Base-by-base conservation (phyloP, 2,329 filamentous ascomycete species). In the Emergomyces orientalis region DNA sequence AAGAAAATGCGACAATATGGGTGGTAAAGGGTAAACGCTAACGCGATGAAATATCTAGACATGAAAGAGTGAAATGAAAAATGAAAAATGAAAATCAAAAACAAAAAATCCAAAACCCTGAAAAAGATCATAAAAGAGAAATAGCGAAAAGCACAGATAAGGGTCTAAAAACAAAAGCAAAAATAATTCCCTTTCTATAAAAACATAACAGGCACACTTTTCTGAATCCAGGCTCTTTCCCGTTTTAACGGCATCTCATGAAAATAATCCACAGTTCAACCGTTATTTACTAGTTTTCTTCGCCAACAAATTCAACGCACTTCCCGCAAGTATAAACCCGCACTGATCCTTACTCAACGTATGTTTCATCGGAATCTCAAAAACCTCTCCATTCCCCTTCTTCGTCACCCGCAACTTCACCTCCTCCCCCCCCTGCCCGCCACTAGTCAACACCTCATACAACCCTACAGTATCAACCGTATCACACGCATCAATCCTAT, bases 311-410 rank as follows among this genome's bases (percentile, higher is more conserved):
- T 99, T 99, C 78, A 99, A 76, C 51, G 94, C 94, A 75, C 91
- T 96, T 2, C 94, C 94, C 0, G 94, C 94, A 59, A 99, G 80
- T 67, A 99, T 90, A 73, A 97, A 99, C 0, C 84, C 86, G 65
- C 90, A 90, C 81, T 99, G 94, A 74, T 97, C 94, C 78, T 88
- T 84, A 73, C 86, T 95, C 65, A 99, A 82, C 14, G 90, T 90
- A 74, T 97, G 93, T 78, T 86, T 90, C n/a, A 91, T 91, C 57
- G 85, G 84, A 64, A 99, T 83, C 47, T 83, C 74, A 58, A 89
- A 75, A 74, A 85, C 84, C 73, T 88, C 84, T 9, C 89, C 89
- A 37, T 76, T 78, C 66, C 72, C 72, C 70, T 79, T 80, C 77
- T 86, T 90, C 66, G 75, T 83, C 22, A 91, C 85, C 66, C 78